These are phyloP conservation scores for Rasamsonia emersonii DNA, from an alignment of 2,329 filamentous ascomycete species.

Conservation along the genomic window DNA sequence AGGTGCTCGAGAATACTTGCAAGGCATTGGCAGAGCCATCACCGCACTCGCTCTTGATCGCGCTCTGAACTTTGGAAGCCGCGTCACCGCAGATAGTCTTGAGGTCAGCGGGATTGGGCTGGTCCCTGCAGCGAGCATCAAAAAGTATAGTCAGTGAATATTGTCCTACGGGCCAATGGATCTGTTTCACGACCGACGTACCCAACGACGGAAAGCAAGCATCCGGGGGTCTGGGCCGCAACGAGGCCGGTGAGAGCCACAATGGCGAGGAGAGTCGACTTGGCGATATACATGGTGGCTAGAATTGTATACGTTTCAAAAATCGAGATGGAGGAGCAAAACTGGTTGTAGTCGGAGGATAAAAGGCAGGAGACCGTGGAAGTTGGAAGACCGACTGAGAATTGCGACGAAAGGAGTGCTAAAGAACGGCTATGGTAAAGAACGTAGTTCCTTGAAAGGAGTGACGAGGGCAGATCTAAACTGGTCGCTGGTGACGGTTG, in stretches of 20 bases:
- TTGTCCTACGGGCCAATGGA: background rate
- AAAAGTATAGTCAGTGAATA: slow-evolving; percentile 7
- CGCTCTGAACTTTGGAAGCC: slow-evolving; percentile 25
- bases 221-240: slow-evolving; percentile 40
- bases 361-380: slow-evolving; percentile 1
- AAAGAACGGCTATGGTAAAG: background rate
- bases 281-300: slow-evolving; percentile 37
- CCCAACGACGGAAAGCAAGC: slow-evolving; percentile 44
- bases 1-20: slow-evolving; percentile 31
- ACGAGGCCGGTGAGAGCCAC: slow-evolving; percentile 37
- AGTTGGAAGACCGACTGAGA: background rate
- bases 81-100: slow-evolving; percentile 30
- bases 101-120: slow-evolving; percentile 30
- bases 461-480: slow-evolving; percentile 8
- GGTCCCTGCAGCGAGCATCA: slow-evolving; percentile 22
- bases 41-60: slow-evolving; percentile 29
- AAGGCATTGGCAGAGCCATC: slow-evolving; percentile 25
- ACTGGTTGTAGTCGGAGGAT: background rate
- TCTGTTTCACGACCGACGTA: too few species aligned
- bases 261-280: slow-evolving; percentile 35
- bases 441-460: too few species aligned
- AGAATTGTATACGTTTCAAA: slow-evolving; percentile 1
- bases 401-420: background rate
- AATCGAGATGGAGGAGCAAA: slow-evolving; percentile 1
- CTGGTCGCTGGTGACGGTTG: too few species aligned